Conservation (phyloP, 768 basidiomycete species). For the Austroboletus festivus region DNA sequence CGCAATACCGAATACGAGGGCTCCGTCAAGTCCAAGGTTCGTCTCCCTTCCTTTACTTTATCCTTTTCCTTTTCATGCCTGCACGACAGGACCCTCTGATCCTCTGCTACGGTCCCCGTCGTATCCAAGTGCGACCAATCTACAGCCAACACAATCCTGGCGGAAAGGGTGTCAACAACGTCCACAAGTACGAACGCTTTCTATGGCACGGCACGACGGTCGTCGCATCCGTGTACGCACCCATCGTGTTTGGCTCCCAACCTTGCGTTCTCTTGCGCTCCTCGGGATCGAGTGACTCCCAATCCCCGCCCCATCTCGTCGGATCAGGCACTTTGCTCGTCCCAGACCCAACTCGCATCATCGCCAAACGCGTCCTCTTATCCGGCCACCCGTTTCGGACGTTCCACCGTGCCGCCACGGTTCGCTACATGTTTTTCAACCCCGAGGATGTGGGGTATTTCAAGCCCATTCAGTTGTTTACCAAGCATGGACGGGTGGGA, state of each 20-base stretch:
- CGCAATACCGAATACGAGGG: slow-evolving; percentile 92
- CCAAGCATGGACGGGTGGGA: slow-evolving; percentile 85
- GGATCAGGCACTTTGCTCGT: slow-evolving; percentile 86
- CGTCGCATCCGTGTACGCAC: slow-evolving; percentile 88
- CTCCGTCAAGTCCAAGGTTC: slow-evolving; percentile 87
- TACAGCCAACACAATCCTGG: slow-evolving; percentile 92
- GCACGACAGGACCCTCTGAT: slow-evolving; percentile 73
- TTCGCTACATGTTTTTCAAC: slow-evolving; percentile 99
- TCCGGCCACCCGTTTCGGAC: slow-evolving; percentile 97
- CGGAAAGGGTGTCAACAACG: slow-evolving; percentile 90
- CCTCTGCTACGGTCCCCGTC: slow-evolving; percentile 84
- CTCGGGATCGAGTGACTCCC: slow-evolving; percentile 54
- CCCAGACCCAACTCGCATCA: slow-evolving; percentile 86
- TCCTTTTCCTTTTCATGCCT: not conserved
- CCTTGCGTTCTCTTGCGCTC: slow-evolving; percentile 77
- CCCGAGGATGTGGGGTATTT: slow-evolving; percentile 90
- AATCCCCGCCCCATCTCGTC: slow-evolving; percentile 81
- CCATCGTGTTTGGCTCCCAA: slow-evolving; percentile 77
- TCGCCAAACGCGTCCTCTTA: slow-evolving; percentile 91
- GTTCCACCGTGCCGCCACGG: slow-evolving; percentile 94
- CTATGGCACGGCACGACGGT: slow-evolving; percentile 76
- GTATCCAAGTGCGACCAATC: slow-evolving; percentile 79
- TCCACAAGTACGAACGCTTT: slow-evolving; percentile 94
- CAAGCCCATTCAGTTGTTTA: slow-evolving; percentile 89
- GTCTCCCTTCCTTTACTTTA: not conserved